Base-by-base conservation (phyloP, 2,329 filamentous ascomycete genomes). In the Aspergillus sergii region DNA sequence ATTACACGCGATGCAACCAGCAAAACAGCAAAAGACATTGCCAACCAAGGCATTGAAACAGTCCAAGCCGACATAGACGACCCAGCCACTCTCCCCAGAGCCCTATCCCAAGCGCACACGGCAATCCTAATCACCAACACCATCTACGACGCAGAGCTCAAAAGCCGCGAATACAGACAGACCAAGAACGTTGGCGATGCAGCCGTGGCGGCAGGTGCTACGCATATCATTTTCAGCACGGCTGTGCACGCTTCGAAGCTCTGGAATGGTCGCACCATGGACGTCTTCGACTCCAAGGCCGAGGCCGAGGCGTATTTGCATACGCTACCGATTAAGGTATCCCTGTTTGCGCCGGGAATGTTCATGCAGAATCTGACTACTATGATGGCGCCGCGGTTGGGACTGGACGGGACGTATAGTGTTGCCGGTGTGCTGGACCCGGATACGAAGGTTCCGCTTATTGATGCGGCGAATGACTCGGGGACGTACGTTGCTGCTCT, bases 261-360 rank as follows among this genome's bases (percentile, higher is more conserved):
- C 12, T 70, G 63, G 21, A 66, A 76, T 28, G 76, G 66, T 80
- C 64, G 56, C 1, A 5, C 61, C 0, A 54, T 67, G 4, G 61
- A 64, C 16, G 83, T 85, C 66, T 89, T 88, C 64, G 86, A 89
- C 72, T 77, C 74, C 71, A 89, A 89, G 71, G 85, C 85, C 23
- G 75, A 82, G 14, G 80, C 85, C 0, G 85, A 87, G 66, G 68
- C 78, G n/a, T 86, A 88, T 69, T 82, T 87, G 54, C 81, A 83
- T 21, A 61, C 68, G 0, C 74, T 83, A 3, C 80, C 80, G 0
- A 73, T 89, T 2, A 80, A 81, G 1, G 80, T 78, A 12, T 82
- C 85, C 0, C 88, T 87, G 70, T 82, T 85, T 69, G 73, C 82
- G n/a, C 82, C 85, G 0, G 86, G 79, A 0, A 78, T 78, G 57